A percentile compares a stretch with the other conserved stretches of the same genome.
Evolutionary conservation across 2,329 filamentous ascomycete species (phyloP).

Genomic region (Elsinoe batatas): DNA sequence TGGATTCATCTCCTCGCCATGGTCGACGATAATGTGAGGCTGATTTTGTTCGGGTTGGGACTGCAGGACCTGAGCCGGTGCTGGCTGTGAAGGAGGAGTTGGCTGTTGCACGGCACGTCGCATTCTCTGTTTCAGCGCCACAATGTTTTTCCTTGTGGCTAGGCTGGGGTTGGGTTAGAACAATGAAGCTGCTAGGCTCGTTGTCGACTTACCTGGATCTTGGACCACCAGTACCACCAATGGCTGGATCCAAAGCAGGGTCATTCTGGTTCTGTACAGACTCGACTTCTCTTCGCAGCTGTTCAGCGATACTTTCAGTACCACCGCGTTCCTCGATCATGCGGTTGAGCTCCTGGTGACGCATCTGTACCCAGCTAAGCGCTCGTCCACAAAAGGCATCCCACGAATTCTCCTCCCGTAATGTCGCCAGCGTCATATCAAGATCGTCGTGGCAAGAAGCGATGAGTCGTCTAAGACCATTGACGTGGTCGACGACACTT

Average conservation of each 20-base stretch:
- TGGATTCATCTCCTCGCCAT: background rate
- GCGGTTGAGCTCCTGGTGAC: conserved; percentile 3
- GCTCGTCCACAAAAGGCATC: background rate
- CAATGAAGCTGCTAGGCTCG: background rate
- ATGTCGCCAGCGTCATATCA: background rate
- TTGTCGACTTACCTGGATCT: background rate
- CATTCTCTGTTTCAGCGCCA: background rate
- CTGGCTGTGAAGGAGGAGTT: background rate
- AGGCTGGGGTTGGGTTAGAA: background rate
- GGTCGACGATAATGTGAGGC: background rate
- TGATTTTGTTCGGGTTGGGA: background rate
- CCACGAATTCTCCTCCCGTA: conserved; percentile 4
- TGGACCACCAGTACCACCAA: background rate
- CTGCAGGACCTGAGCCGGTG: background rate
- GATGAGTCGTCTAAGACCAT: background rate
- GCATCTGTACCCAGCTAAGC: background rate
- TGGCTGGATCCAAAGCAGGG: background rate
- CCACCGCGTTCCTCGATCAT: conserved; percentile 8
- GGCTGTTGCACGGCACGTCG: background rate
- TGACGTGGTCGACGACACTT: background rate
- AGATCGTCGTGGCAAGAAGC: background rate
- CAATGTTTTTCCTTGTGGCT: background rate
- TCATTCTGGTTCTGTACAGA: background rate
- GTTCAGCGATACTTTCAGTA: background rate
- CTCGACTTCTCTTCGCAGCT: conserved; percentile 3